Percentiles rank a stretch among this genome's conserved stretches.
Evolutionary conservation across 192 early-diverging fungal genomes (phyloP).

Genomic region (Coemansia pectinata): DNA sequence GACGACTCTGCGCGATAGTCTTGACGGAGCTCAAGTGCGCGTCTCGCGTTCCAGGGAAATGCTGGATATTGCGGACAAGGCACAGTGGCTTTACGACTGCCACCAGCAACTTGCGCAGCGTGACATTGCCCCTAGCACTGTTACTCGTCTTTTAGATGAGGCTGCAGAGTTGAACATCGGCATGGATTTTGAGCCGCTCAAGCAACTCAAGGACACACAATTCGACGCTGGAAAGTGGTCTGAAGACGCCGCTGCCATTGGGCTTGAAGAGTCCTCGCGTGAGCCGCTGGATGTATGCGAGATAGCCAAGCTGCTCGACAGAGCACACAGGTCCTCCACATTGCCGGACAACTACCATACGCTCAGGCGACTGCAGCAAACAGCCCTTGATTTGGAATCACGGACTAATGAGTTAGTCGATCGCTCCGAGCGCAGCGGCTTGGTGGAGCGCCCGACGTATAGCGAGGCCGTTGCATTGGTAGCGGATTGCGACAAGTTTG

Average conservation of each 20-base stretch:
- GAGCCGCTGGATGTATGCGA: conserved; percentile 19
- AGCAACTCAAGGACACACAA: conserved; percentile 3
- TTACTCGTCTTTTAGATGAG: conserved; percentile 2
- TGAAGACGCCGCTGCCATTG: conserved; percentile 10
- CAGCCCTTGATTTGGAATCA: conserved; percentile 36
- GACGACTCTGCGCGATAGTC: neutral
- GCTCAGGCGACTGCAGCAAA: conserved; percentile 28
- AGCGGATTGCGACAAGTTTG: conserved; percentile 19
- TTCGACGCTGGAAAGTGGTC: conserved; percentile 18
- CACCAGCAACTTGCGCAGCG: conserved; percentile 11
- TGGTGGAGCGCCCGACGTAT: conserved; percentile 39
- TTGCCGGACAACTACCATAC: conserved; percentile 19
- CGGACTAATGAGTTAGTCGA: conserved; percentile 28
- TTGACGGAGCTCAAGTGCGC: neutral
- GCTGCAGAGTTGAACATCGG: conserved; percentile 8
- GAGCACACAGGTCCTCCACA: conserved; percentile 34
- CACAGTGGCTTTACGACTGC: conserved; percentile 13
- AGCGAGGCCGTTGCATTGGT: conserved; percentile 16
- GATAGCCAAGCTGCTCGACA: conserved; percentile 38
- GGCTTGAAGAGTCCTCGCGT: neutral
- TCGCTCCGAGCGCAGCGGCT: conserved; percentile 14
- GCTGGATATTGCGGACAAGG: neutral
- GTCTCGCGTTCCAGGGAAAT: neutral
- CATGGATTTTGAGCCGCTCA: conserved; percentile 7
- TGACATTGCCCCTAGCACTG: neutral